Evolutionary conservation across 805 yeast genomes (phyloP), one percentile per base, ranked within the genome.

Genomic region (Tetrapisispora arboricola): DNA sequence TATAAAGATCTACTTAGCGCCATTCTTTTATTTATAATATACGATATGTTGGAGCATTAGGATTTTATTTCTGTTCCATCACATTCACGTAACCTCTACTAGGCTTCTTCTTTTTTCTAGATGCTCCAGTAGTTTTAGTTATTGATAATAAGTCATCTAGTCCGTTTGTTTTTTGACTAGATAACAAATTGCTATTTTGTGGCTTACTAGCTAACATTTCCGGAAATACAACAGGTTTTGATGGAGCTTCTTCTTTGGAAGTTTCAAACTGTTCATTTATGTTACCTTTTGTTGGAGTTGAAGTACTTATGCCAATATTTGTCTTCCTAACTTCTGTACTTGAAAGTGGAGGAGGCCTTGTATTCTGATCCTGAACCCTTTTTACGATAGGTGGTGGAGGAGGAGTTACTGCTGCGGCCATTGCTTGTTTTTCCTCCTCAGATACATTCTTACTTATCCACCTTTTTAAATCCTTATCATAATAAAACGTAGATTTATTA

Each of bases 401-500:
- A 20, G 79, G 78, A 1, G 80, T 75, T 4, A 94, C 92, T 4
- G 95, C 90, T 3, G 90, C 80, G 2, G 80, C 77, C 3, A 75
- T 71, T 1, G 75, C 61, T 39, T 70, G 62, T 51, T 78, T 78
- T 37, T 81, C 88, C 55, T 76, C 92, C 38, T 73, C 68, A 20
- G 79, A 73, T 4, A 75, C 76, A 46, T 76, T 74, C 41, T 74
- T 75, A 55, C 85, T 80, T 39, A 92, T 76, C 96, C 96, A 92
- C 53, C 95, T 73, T 57, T 81, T 79, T 55, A 82, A 71, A 44
- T 82, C 76, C 51, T 84, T 90, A 63, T 88, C 95, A 58, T 77
- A 92, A 53, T 75, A 73, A 56, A 92, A 81, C 15, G 74, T 67
- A 25, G 54, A 52, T 44, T 77, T 72, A 43, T 82, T 84, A 11